phyloP scores from a whole-genome alignment of 129 eudicot genomes.

The Silybum marianum region DNA sequence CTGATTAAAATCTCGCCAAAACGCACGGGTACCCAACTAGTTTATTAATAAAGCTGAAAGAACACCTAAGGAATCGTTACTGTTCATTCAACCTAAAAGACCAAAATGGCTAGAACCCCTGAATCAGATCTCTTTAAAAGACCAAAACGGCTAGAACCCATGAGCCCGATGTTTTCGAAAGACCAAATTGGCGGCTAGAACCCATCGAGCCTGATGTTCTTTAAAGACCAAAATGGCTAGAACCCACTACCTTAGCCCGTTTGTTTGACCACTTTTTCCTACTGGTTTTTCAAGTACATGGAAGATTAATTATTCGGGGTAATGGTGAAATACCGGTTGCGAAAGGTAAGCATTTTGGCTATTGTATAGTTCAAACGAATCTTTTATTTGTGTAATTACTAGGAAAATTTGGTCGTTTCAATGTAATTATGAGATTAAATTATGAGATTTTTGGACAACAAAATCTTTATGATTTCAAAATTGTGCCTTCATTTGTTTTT shows the following conservation, averaged over 20 bases:
- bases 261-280: constrained; percentile 9
- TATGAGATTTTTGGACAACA: not conserved
- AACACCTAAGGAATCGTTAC: no score
- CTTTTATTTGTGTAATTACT: constrained; percentile 22
- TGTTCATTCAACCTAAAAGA: no score
- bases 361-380: constrained; percentile 39
- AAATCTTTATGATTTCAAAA: not conserved
- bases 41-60: no score
- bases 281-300: constrained; percentile 11
- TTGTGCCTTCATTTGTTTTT: not conserved
- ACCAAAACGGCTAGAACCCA: not conserved
- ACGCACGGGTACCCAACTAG: no score
- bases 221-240: not conserved
- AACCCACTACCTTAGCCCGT: not conserved
- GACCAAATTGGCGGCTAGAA: not conserved
- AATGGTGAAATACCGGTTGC: constrained; percentile 11
- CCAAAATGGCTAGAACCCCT: no score
- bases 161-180: not conserved
- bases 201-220: not conserved
- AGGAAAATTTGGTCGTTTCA: not conserved
- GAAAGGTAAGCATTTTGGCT: constrained; percentile 64
- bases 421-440: constrained; percentile 23
- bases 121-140: no score
- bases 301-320: constrained; percentile 13
- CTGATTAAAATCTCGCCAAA: no score